Percentiles rank a stretch among this genome's conserved stretches.
Conservation (phyloP, 768 basidiomycete species). For the Tulasnella sp. region DNA sequence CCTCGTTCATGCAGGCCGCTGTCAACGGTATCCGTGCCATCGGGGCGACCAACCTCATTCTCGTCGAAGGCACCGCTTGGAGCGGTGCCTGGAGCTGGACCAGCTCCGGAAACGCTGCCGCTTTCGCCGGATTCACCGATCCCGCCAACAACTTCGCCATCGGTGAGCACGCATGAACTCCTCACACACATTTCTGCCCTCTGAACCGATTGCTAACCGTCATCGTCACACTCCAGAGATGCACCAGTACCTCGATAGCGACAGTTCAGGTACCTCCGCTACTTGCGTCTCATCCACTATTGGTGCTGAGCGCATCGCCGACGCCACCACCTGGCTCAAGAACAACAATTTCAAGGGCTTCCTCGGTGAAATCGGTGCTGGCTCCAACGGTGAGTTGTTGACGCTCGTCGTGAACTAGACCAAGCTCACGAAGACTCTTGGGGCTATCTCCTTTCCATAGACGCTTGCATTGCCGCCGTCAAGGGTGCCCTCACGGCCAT, state of each 20-base stretch:
- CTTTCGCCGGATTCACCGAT: constrained; percentile 41
- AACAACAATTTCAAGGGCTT: constrained; percentile 49
- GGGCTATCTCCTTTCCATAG: constrained; percentile 10
- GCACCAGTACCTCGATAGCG: constrained; percentile 61
- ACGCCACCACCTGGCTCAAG: constrained; percentile 49
- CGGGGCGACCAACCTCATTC: constrained; percentile 43
- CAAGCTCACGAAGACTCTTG: not conserved
- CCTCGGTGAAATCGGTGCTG: constrained; percentile 52
- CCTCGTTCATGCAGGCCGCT: constrained; percentile 50
- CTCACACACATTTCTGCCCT: not conserved
- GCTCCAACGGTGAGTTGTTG: constrained; percentile 21
- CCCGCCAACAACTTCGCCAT: constrained; percentile 53
- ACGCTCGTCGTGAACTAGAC: not conserved
- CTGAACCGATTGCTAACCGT: not conserved
- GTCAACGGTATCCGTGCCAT: constrained; percentile 51
- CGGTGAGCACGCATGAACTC: constrained; percentile 25
- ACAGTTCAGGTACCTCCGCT: constrained; percentile 39
- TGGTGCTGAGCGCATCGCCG: constrained; percentile 44
- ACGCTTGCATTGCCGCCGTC: constrained; percentile 36
- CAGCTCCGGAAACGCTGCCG: constrained; percentile 44
- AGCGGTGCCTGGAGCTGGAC: constrained; percentile 55
- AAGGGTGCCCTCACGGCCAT: constrained; percentile 45
- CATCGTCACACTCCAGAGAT: constrained; percentile 32
- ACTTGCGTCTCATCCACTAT: constrained; percentile 50
- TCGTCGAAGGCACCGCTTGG: constrained; percentile 34